These are phyloP conservation scores for Verticillium zaregamsianum DNA, from an alignment of 2,329 filamentous ascomycete genomes.

Conservation along the genomic window DNA sequence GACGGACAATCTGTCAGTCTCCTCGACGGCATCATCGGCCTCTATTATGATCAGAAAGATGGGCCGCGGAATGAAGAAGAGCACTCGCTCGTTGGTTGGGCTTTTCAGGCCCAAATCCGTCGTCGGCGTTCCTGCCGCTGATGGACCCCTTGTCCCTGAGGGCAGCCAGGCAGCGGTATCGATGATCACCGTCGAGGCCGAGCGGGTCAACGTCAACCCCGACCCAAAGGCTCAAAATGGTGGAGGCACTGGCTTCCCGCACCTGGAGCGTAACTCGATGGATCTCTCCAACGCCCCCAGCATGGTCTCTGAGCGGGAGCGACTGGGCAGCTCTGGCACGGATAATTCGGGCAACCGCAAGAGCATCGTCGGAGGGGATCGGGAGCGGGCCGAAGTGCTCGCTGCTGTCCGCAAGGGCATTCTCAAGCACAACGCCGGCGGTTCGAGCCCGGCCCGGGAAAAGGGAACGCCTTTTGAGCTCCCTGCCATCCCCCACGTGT, in stretches of 20 bases:
- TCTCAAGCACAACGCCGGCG: slow-evolving; percentile 65
- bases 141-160: slow-evolving; percentile 56
- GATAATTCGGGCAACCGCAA: slow-evolving; percentile 65
- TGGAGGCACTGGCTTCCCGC: slow-evolving; percentile 78
- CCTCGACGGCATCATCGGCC: slow-evolving; percentile 82
- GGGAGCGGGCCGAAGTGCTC: slow-evolving; percentile 84
- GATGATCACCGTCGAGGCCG: slow-evolving; percentile 93
- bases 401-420: slow-evolving; percentile 95
- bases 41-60: slow-evolving; percentile 97
- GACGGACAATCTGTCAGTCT: slow-evolving; percentile 90
- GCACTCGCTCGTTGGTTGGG: slow-evolving; percentile 83
- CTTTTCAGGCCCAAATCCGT: slow-evolving; percentile 94
- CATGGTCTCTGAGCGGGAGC: slow-evolving; percentile 48
- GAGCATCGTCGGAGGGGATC: slow-evolving; percentile 88
- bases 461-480: slow-evolving; percentile 29
- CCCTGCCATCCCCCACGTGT: slow-evolving; percentile 58
- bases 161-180: slow-evolving; percentile 81
- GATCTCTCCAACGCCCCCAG: slow-evolving; percentile 55
- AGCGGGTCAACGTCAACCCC: slow-evolving; percentile 74
- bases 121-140: slow-evolving; percentile 70
- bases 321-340: slow-evolving; percentile 51
- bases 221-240: slow-evolving; percentile 63
- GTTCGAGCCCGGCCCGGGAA: slow-evolving; percentile 9
- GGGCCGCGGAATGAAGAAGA: slow-evolving; percentile 97
- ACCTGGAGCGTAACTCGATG: slow-evolving; percentile 76